Evolutionary conservation across 495 filamentous ascomycete genomes (phyloP).

Genomic region (Penicillium herquei): DNA sequence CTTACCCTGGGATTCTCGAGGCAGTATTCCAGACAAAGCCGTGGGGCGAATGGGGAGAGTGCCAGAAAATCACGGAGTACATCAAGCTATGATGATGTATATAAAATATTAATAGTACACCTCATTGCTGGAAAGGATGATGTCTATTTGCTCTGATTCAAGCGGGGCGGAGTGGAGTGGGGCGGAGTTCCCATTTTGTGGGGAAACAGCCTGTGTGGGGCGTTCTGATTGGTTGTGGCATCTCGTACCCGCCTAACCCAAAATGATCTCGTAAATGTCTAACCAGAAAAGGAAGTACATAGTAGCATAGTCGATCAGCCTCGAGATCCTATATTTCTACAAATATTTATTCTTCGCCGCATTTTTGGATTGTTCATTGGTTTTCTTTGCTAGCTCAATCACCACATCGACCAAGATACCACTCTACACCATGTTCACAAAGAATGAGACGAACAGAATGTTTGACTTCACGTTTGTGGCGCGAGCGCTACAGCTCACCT

Average conservation of each 20-base stretch:
- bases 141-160: too few species aligned
- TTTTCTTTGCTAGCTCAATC: too few species aligned
- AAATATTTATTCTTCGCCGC: background rate
- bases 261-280: background rate
- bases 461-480: constrained; percentile 16
- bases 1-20: constrained; percentile 1
- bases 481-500: constrained; percentile 30
- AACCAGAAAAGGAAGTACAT: background rate
- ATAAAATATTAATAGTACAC: background rate
- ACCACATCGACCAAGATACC: too few species aligned
- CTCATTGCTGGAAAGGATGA: background rate
- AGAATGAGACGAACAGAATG: constrained; percentile 16
- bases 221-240: background rate
- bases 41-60: constrained; percentile 2
- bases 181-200: too few species aligned
- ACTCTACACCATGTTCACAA: too few species aligned
- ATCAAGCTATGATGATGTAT: constrained; percentile 1
- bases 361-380: background rate
- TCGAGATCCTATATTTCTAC: background rate
- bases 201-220: too few species aligned
- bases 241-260: background rate
- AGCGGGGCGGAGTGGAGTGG: too few species aligned
- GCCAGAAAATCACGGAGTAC: constrained; percentile 4
- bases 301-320: background rate
- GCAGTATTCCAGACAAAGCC: constrained; percentile 5